Base-by-base conservation (phyloP, 352 stramenopile species). In the Globisporangium paroecandrum region DNA sequence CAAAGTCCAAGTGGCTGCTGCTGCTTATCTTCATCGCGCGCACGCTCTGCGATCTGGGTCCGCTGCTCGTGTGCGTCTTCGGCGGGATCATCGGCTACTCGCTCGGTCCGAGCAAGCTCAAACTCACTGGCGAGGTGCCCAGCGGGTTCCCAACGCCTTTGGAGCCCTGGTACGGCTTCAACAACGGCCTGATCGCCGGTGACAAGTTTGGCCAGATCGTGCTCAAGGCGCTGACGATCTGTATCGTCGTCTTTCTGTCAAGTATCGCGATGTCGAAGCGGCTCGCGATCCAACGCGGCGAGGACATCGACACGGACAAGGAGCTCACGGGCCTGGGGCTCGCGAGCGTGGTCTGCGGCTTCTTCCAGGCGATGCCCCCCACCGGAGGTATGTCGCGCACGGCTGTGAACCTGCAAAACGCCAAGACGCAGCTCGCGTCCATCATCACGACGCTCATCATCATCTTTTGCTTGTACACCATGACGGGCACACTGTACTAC, bases 311-410 rank as follows among this genome's bases (percentile, higher is more conserved):
- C 64, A 79, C 81, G 12, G 79, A 85, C 51, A 74, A 94, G 62
- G 94, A 98, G 73, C 81, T 98, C 24, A 82, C 94, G n/a, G 89
- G 82, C 25, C 78, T 98, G 9, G 90, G 91, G 25, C 57, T 94
- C 47, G 79, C 89, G 9, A 97, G 93, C 73, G 63, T 97, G 49
- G 66, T 94, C 6, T 90, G 88, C 24, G 81, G 77, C 7, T 85
- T 98, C 62, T 97, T 97, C 76, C 67, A 83, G 62, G 69, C 74
- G 43, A 98, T 97, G 79, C 87, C 90, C 10, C 76, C 78, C 20
- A 91, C 85, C 8, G 91, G 88, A 10, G 89, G 77, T 51, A 95
- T 98, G 60, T 89, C 73, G 29, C 77, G 93, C 47, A 97, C 87
- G 15, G 90, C 94, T 27, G 91, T 98, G 56, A 96, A 97, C 72